Percentiles rank a stretch among this genome's conserved stretches.
Evolutionary conservation across 148 eudicot genomes (phyloP).

Genomic region (Rhododendron mucronatum): DNA sequence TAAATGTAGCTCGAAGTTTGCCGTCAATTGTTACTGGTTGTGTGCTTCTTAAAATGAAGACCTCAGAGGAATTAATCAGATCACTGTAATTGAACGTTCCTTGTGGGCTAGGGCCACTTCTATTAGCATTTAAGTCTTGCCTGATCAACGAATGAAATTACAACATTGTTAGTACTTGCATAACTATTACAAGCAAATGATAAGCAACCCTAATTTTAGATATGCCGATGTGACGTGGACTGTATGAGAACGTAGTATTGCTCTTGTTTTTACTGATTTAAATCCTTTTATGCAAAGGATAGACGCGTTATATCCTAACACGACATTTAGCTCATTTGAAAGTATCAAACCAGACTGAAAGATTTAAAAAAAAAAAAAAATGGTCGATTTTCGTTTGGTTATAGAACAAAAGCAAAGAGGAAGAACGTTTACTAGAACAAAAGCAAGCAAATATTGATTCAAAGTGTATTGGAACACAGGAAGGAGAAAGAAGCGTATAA

Average conservation of each 20-base stretch:
- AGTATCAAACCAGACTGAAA: not conserved
- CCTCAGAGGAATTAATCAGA: constrained; percentile 51
- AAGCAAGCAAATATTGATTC: too few species aligned
- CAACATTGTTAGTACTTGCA: not conserved
- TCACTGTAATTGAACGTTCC: constrained; percentile 90
- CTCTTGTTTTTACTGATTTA: too few species aligned
- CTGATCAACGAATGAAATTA: constrained; percentile 21
- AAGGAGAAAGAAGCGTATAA: not conserved
- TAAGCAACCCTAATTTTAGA: not conserved
- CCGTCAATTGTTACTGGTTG: constrained; percentile 65
- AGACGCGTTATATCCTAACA: too few species aligned
- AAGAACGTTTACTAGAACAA: too few species aligned
- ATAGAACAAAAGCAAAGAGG: too few species aligned
- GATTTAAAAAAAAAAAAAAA: too few species aligned
- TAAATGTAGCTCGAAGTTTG: constrained; percentile 63
- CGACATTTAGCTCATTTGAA: too few species aligned
- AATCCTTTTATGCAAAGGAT: too few species aligned
- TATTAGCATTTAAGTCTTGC: constrained; percentile 73
- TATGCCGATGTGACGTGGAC: not conserved
- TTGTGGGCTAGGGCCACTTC: constrained; percentile 88
- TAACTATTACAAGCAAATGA: not conserved
- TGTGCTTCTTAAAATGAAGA: constrained; percentile 48
- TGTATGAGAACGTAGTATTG: too few species aligned
- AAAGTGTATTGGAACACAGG: too few species aligned
- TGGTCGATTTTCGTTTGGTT: too few species aligned